phyloP scores from a whole-genome alignment of 371 early-diverging fungal genomes.

The Dichotomocladium elegans region DNA sequence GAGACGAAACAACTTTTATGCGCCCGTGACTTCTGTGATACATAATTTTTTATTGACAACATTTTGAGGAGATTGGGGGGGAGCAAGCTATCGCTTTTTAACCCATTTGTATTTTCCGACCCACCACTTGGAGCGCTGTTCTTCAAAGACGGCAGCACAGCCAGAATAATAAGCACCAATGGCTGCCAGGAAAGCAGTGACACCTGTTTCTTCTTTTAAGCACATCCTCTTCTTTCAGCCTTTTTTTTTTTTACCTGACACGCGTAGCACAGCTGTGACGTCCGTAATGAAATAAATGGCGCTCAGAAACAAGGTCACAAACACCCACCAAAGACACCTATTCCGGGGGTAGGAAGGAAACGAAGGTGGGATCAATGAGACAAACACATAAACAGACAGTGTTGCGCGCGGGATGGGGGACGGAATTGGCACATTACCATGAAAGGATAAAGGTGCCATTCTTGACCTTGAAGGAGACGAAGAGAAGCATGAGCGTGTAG shows the following conservation, averaged over 20 bases:
- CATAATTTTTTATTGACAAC: too few relatives aligned
- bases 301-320: slow-evolving; percentile 4
- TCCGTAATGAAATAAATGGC: slow-evolving; percentile 7
- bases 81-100: too few relatives aligned
- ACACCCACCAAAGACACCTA: slow-evolving; percentile 11
- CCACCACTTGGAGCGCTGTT: slow-evolving; percentile 73
- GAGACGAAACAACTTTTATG: too few relatives aligned
- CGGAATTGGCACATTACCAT: slow-evolving; percentile 13
- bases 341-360: too few relatives aligned
- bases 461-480: slow-evolving; percentile 30
- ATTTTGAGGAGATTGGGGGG: too few relatives aligned
- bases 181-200: slow-evolving; percentile 32
- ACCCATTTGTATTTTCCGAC: slow-evolving; percentile 22
- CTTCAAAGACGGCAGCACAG: slow-evolving; percentile 33
- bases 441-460: slow-evolving; percentile 26
- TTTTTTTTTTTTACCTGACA: background rate
- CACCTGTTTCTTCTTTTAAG: too few relatives aligned
- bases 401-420: too few relatives aligned
- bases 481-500: slow-evolving; percentile 38
- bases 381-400: too few relatives aligned
- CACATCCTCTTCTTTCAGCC: too few relatives aligned
- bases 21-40: too few relatives aligned
- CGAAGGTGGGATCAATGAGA: too few relatives aligned
- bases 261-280: slow-evolving; percentile 6
- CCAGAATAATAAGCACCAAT: slow-evolving; percentile 40